Percentiles rank a stretch among this genome's conserved stretches.
Conservation (phyloP, 345 rosid genomes). For the Kernera saxatilis region DNA sequence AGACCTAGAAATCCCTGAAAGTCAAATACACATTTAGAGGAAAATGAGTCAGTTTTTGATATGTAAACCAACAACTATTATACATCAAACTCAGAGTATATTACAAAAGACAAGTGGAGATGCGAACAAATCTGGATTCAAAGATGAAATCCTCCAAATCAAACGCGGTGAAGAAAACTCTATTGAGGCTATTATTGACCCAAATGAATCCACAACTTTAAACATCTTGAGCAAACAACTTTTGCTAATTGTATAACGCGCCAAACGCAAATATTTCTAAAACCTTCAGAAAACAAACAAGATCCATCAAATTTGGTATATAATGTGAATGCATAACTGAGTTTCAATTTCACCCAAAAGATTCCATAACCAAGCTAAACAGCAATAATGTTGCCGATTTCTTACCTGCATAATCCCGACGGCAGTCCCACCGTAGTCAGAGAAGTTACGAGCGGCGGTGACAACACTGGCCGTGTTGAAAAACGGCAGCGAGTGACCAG, state of each 20-base stretch:
- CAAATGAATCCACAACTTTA: not conserved
- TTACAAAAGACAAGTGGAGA: not conserved
- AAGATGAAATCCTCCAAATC: not conserved
- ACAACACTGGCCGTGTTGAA: slow-evolving; percentile 71
- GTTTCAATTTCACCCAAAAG: not conserved
- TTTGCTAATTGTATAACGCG: no score
- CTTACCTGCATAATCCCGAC: slow-evolving; percentile 87
- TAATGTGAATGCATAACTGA: not conserved
- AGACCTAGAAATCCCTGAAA: slow-evolving; percentile 87
- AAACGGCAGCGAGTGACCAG: slow-evolving; percentile 76
- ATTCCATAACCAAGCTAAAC: not conserved
- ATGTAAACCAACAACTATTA: not conserved
- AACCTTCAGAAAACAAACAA: not conserved
- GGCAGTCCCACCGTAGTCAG: slow-evolving; percentile 63
- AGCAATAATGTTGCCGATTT: not conserved
- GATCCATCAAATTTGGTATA: not conserved
- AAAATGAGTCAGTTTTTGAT: not conserved
- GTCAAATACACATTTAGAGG: not conserved
- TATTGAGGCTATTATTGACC: not conserved
- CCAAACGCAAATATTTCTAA: no score
- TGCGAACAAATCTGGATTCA: not conserved
- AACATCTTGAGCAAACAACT: not conserved
- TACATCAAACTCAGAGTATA: not conserved
- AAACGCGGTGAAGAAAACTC: not conserved
- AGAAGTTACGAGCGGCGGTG: slow-evolving; percentile 65